Conservation (phyloP, 805 yeast genomes). For the Torulaspora quercuum region DNA sequence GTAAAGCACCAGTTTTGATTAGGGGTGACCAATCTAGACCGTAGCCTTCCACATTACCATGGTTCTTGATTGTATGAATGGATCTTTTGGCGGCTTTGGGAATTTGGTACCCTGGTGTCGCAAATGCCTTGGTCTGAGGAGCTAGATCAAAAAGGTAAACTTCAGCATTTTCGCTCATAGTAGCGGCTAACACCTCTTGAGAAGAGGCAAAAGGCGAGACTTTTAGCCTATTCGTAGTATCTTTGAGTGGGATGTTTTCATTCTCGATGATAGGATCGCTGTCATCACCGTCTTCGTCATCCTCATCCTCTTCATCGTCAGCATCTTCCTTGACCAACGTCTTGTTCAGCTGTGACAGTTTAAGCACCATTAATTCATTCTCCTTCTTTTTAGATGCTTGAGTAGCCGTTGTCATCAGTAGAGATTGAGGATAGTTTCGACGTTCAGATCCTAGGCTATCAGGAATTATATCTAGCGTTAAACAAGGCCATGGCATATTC, state of each 20-base stretch:
- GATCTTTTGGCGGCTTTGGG: slow-evolving; percentile 79
- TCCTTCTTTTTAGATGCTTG: slow-evolving; percentile 87
- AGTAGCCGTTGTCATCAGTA: slow-evolving; percentile 86
- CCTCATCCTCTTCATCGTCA: slow-evolving; percentile 69
- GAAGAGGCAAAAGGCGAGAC: slow-evolving; percentile 69
- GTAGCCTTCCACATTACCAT: slow-evolving; percentile 96
- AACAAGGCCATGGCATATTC: slow-evolving; percentile 94
- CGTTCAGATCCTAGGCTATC: slow-evolving; percentile 86
- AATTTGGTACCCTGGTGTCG: slow-evolving; percentile 78
- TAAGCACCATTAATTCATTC: slow-evolving; percentile 82
- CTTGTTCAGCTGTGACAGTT: slow-evolving; percentile 74
- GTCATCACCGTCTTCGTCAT: slow-evolving; percentile 68
- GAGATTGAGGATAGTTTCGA: slow-evolving; percentile 81
- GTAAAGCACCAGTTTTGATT: slow-evolving; percentile 69
- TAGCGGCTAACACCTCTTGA: slow-evolving; percentile 81
- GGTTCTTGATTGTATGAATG: slow-evolving; percentile 71
- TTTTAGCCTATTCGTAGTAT: slow-evolving; percentile 86
- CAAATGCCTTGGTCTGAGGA: slow-evolving; percentile 77
- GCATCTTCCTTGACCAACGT: slow-evolving; percentile 83
- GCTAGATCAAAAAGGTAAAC: slow-evolving; percentile 79
- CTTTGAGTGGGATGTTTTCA: slow-evolving; percentile 69
- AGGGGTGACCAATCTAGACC: slow-evolving; percentile 97
- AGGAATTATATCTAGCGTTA: slow-evolving; percentile 84
- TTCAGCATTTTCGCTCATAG: slow-evolving; percentile 88
- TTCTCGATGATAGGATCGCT: slow-evolving; percentile 84